These are phyloP conservation scores for Ophiostoma quercus DNA, from an alignment of 2,329 filamentous ascomycete genomes.

Conservation along the genomic window DNA sequence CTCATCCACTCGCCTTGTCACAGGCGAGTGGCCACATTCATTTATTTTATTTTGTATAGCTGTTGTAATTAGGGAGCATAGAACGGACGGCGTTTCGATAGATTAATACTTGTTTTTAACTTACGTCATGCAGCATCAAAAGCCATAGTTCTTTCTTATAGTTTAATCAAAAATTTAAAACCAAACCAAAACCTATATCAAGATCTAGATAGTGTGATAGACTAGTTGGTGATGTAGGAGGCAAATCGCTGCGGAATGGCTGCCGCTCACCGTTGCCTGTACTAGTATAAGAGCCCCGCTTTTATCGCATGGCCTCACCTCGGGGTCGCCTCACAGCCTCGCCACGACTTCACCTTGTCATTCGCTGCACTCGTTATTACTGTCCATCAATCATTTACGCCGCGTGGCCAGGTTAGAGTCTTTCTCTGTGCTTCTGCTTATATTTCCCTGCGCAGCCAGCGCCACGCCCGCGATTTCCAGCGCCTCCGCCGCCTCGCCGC, in stretches of 20 bases:
- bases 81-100: constrained; percentile 15
- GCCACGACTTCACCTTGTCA: background rate
- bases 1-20: background rate
- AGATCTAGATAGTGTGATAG: no score
- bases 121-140: background rate
- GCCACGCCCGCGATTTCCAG: background rate
- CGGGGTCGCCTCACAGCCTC: background rate
- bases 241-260: background rate
- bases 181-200: no score
- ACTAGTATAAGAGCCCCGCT: background rate
- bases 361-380: background rate
- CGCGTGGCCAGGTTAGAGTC: background rate
- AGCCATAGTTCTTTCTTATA: background rate
- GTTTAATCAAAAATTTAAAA: background rate
- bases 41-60: constrained; percentile 12
- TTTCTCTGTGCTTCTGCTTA: background rate
- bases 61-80: constrained; percentile 7
- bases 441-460: background rate
- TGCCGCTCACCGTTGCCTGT: background rate
- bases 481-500: background rate
- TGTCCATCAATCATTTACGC: background rate
- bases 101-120: background rate
- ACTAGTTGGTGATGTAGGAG: no score
- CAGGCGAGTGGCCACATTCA: background rate
- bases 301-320: constrained; percentile 7